Base-by-base conservation (phyloP, 2,329 filamentous ascomycete species). In the Venturia oleaginea region DNA sequence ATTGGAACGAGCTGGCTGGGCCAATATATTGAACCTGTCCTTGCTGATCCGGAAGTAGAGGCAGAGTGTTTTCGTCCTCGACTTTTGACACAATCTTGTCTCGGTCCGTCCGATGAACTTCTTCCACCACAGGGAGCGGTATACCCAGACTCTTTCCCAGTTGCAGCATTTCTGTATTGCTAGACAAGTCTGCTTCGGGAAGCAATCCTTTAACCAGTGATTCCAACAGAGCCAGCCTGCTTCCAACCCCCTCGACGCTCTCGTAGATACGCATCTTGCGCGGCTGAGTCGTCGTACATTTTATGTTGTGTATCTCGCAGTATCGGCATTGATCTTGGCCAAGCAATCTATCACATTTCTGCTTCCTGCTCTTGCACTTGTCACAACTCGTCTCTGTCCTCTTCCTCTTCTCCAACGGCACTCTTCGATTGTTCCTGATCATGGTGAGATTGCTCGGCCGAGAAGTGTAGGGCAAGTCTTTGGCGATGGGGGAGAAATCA, bases 331-430 rank as follows among this genome's bases (percentile, higher is more conserved):
- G 68, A 3, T 73, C 71, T 55, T 76, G 72, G 30, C 73, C 75
- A 5, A 73, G 69, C 64, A 74, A 71, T 37, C 74, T 74, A 64
- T 75, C 70, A 70, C 78, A 80, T 69, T 79, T 79, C 65, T 79
- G 77, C 69, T 79, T 79, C 57, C 77, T 71, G 65, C 74, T 75
- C 71, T 79, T 79, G 73, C 77, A 79, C 65, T 77, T 77, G 70
- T 80, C 78, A 70, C 78, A 80, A 63, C 72, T 76, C 19, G 75
- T 76, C 67, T 79, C 78, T 61, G 78, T 78, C 30, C 77, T 72
- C 67, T 79, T 78, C 54, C 78, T 73, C 68, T 78, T 77, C 64
- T 78, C 76, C 57, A 75, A 72, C 6, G 78, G 78, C 15, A 79
- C 76, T 65, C 74, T 70, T 65, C 71, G 70, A 64, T 59, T 22